Base-by-base conservation (phyloP, 805 yeast genomes). In the Suhomyces faveliae region DNA sequence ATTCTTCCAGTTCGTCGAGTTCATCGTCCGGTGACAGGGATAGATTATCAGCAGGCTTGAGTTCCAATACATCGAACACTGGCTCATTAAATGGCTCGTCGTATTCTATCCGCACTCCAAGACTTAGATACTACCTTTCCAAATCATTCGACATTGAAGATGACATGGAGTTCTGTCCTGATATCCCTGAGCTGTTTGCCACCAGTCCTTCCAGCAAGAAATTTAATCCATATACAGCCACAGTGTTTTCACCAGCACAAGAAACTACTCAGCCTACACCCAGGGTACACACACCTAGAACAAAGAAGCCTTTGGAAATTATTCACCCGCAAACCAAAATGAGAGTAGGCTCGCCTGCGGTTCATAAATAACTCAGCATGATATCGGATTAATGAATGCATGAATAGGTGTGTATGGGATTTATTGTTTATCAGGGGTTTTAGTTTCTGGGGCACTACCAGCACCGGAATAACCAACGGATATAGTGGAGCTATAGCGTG, bases 151-250 rank as follows among this genome's bases (percentile, higher is more conserved):
- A 81, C 50, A 55, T 75, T 7, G 86, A 81, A 56, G 87, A 81
- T 57, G 87, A 81, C 60, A 59, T 81, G 56, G 85, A 81, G 60
- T 81, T 81, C 52, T 81, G 87, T 55, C 87, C 87, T 1, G 85
- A 79, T 40, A 79, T 78, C 30, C 74, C 76, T 8, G 76, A 73
- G 19, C 51, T 48, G 24, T 50, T 54, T 37, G 53, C 51, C 10
- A 48, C 51, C 10, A 63, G 70, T 47, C 73, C 74, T 12, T 58
- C 63, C 15, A 59, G 66, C 50, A 77, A 76, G 58, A 81, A 77
- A 61, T 84, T 83, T 67, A 83, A 84, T 60, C 88, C 89, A 4
- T 83, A 83, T 60, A 82, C 87, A 2, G 82, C 87, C 1, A 67
- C 79, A 40, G 76, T 82, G 20, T 83, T 83, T 57, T 78, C 82